These are phyloP conservation scores for Cyberlindnera lachancei DNA, from an alignment of 805 yeast genomes.

Conservation along the genomic window DNA sequence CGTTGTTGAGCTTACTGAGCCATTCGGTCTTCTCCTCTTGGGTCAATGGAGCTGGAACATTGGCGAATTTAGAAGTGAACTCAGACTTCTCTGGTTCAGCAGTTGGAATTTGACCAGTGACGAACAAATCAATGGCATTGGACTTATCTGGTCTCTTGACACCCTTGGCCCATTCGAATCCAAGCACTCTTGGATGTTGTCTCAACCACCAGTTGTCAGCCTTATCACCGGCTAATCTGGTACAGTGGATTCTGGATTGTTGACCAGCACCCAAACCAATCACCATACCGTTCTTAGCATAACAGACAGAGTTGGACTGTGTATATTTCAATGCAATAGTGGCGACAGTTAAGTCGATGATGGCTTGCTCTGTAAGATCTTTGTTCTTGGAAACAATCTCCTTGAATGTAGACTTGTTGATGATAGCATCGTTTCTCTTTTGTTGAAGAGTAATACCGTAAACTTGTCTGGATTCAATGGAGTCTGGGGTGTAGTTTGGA, in stretches of 20 bases:
- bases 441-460: constrained; percentile 94
- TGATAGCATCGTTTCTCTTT: constrained; percentile 96
- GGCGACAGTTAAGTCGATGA: constrained; percentile 91
- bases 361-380: constrained; percentile 83
- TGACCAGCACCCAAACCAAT: constrained; percentile 99
- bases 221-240: constrained; percentile 98
- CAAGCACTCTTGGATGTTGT: constrained; percentile 93
- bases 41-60: constrained; percentile 77
- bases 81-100: constrained; percentile 90
- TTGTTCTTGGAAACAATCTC: constrained; percentile 88
- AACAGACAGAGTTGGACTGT: constrained; percentile 97
- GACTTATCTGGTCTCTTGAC: constrained; percentile 98
- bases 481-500: constrained; percentile 82
- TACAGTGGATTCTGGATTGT: constrained; percentile 98
- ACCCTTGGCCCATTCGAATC: constrained; percentile 96
- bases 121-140: constrained; percentile 92
- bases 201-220: constrained; percentile 99
- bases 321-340: constrained; percentile 96
- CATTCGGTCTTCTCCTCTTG: constrained; percentile 80
- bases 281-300: constrained; percentile 98
- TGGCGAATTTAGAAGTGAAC: constrained; percentile 82
- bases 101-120: constrained; percentile 84
- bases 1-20: constrained; percentile 72
- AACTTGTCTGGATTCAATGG: constrained; percentile 85
- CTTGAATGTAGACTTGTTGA: constrained; percentile 82